These are phyloP conservation scores for Pseudomonodictys pantanalensis DNA, from an alignment of 495 filamentous ascomycete species.

Conservation along the genomic window DNA sequence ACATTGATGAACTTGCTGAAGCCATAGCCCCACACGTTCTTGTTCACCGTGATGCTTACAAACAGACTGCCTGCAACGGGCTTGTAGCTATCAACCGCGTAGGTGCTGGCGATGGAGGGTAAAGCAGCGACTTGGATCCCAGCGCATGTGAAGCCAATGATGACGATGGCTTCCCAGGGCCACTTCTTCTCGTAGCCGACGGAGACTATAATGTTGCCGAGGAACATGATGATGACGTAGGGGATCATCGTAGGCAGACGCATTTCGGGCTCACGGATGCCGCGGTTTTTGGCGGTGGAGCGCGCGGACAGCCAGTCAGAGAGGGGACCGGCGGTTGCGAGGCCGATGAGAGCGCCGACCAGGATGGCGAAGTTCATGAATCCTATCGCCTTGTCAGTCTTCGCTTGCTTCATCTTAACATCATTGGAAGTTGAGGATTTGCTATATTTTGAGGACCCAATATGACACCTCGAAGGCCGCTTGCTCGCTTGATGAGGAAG, in stretches of 20 bases:
- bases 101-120: constrained; percentile 51
- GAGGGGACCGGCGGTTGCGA: constrained; percentile 57
- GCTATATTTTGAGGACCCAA: no score
- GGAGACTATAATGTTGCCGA: constrained; percentile 61
- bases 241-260: constrained; percentile 61
- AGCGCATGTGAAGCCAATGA: constrained; percentile 53
- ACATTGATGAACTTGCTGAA: constrained; percentile 41
- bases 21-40: constrained; percentile 46
- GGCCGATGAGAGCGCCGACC: constrained; percentile 53
- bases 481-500: no score
- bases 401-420: background rate
- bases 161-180: constrained; percentile 55
- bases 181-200: constrained; percentile 58
- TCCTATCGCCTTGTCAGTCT: constrained; percentile 21
- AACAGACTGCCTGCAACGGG: constrained; percentile 44
- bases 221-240: constrained; percentile 54
- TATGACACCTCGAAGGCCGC: no score
- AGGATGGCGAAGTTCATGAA: constrained; percentile 51
- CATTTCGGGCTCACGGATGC: constrained; percentile 71
- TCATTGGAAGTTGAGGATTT: background rate
- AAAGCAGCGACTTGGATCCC: constrained; percentile 60
- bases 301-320: constrained; percentile 59
- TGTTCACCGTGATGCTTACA: constrained; percentile 45
- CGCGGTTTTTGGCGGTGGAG: constrained; percentile 55
- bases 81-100: constrained; percentile 62